Evolutionary conservation across 495 filamentous ascomycete species (phyloP).

Genomic region (Aspergillus cavernicola): DNA sequence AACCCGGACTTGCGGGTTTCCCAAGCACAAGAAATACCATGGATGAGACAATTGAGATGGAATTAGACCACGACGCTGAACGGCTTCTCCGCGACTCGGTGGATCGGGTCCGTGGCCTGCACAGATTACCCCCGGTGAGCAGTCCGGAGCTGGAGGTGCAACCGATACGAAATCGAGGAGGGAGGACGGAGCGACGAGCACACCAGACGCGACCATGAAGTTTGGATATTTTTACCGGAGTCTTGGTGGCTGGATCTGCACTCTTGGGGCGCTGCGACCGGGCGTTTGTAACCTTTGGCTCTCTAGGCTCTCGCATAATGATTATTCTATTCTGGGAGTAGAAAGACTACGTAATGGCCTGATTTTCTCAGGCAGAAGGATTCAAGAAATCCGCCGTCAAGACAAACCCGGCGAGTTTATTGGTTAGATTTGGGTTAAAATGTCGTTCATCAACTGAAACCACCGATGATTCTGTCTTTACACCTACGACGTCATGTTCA

Average conservation of each 20-base stretch:
- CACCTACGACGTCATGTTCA: too few relatives aligned
- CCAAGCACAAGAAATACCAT: constrained; percentile 9
- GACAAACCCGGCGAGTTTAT: too few relatives aligned
- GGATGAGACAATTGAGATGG: constrained; percentile 41
- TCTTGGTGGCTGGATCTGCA: neutral
- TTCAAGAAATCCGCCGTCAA: too few relatives aligned
- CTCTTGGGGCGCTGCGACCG: neutral
- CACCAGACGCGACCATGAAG: constrained; percentile 15
- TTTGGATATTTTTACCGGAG: constrained; percentile 3
- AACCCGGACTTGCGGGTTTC: constrained; percentile 1
- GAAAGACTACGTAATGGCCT: too few relatives aligned
- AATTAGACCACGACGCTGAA: constrained; percentile 41
- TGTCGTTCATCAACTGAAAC: too few relatives aligned
- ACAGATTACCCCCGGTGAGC: constrained; percentile 15
- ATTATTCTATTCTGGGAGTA: too few relatives aligned
- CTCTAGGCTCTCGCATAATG: too few relatives aligned
- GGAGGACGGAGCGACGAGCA: constrained; percentile 23
- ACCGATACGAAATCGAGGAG: constrained; percentile 20
- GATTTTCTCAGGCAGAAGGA: too few relatives aligned
- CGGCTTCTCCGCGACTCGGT: constrained; percentile 35
- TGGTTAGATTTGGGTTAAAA: too few relatives aligned
- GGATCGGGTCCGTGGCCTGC: constrained; percentile 30
- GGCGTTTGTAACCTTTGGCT: neutral
- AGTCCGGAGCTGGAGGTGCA: constrained; percentile 21
- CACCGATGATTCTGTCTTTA: too few relatives aligned